Evolutionary conservation across 2,329 filamentous ascomycete species (phyloP).

Genomic region (Colletotrichum sp.): DNA sequence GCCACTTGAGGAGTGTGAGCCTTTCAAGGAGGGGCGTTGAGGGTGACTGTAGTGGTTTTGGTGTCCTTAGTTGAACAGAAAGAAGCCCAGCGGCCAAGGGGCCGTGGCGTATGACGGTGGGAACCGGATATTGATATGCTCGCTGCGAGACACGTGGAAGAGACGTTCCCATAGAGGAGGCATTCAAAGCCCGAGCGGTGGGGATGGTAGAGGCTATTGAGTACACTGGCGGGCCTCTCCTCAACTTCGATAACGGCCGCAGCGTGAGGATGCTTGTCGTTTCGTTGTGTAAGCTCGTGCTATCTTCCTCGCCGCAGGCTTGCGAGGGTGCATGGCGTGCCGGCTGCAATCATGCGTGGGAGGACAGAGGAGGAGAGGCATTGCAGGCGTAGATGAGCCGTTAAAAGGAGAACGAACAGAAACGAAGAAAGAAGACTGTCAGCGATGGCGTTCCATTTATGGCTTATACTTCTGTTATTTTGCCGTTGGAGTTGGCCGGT

Average conservation of each 20-base stretch:
- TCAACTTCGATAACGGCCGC: neutral
- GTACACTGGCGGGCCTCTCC: neutral
- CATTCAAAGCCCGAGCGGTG: neutral
- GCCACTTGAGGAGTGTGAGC: neutral
- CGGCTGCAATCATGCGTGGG: neutral
- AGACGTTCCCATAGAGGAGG: neutral
- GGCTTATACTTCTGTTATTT: neutral
- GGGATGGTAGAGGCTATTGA: neutral
- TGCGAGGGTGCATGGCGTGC: neutral
- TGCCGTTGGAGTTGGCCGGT: neutral
- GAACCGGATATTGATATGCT: neutral
- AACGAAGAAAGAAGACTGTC: neutral
- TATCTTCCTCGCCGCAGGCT: neutral
- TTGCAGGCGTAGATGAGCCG: neutral
- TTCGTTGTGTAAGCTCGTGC: neutral
- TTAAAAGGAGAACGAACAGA: neutral
- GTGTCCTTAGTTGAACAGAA: neutral
- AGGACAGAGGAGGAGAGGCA: neutral
- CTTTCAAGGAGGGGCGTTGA: neutral
- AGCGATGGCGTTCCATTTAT: neutral
- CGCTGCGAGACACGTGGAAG: neutral
- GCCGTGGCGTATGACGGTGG: neutral
- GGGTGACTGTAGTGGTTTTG: neutral
- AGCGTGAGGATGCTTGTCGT: neutral
- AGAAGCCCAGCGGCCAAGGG: neutral